Evolutionary conservation across 1,284 basidiomycete genomes (phyloP), one percentile per base, ranked within the genome.

Genomic region (Acaromyces ingoldii): DNA sequence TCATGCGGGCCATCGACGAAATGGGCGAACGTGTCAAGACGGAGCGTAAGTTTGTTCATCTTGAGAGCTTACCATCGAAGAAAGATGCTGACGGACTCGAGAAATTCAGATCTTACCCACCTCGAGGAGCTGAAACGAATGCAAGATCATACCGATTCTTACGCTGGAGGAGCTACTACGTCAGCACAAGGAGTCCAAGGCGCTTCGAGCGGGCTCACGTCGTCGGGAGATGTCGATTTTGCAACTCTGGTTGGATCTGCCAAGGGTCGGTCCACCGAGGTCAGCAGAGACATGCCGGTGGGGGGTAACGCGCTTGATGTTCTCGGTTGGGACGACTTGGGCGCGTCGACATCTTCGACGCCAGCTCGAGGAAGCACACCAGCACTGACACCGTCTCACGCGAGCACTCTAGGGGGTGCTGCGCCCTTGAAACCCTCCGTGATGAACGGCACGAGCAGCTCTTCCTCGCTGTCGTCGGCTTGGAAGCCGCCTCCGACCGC

Each of bases 11-110:
- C 22, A 77, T 79, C 51, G 69, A 73, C n/a, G 60, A 67, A 19
- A 72, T 80, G 49, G 84, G 86, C 15, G 84, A 86, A 26, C 82
- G 89, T 10, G 90, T 93, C 7, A 87, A 90, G 76, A 82, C 82
- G 62, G 90, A 93, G 72, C 90, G 92, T 65, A 80, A 24, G 44
- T 47, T 6, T 85, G 58, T n/a, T 15, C 30, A 28, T 13, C 24
- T 34, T 10, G 30, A 29, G 31, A 39, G n/a, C 24, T 13, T 21
- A 13, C n/a, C n/a, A n/a, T n/a, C n/a, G n/a, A n/a, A n/a, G n/a
- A n/a, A n/a, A n/a, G n/a, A n/a, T n/a, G n/a, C n/a, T n/a, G n/a
- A n/a, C n/a, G n/a, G n/a, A n/a, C n/a, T n/a, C n/a, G n/a, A n/a
- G n/a, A n/a, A n/a, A n/a, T 37, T 13, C 22, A 31, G 26, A 51